phyloP scores from a whole-genome alignment of 306 rosid species.

The Cicer cuneatum region DNA sequence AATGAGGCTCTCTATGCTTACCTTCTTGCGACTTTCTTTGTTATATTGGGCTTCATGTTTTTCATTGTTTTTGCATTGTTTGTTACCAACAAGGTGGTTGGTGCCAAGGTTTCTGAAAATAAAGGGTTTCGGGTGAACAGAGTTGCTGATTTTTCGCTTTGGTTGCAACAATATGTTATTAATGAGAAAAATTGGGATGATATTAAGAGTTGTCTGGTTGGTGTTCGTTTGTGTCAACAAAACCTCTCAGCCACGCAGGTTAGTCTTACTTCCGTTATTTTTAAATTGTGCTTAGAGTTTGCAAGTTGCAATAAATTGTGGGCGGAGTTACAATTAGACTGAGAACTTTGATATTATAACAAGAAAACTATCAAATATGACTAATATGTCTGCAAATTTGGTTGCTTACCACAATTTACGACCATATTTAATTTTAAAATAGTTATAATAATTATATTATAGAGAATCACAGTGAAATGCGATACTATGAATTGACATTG shows the following conservation, averaged over 20 bases:
- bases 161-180: conserved; percentile 66
- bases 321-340: too few relatives aligned
- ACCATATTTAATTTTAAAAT: too few relatives aligned
- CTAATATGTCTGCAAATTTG: too few relatives aligned
- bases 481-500: background rate
- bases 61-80: conserved; percentile 63
- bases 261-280: background rate
- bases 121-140: conserved; percentile 51
- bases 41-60: conserved; percentile 53
- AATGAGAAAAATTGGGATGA: conserved; percentile 59
- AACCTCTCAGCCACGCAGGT: conserved; percentile 20
- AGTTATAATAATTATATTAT: too few relatives aligned
- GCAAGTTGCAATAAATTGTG: background rate
- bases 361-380: too few relatives aligned
- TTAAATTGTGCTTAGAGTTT: background rate
- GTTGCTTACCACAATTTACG: too few relatives aligned
- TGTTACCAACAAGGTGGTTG: conserved; percentile 58
- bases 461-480: too few relatives aligned
- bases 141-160: conserved; percentile 60
- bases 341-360: too few relatives aligned
- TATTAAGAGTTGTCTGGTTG: conserved; percentile 60
- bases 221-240: conserved; percentile 48
- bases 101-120: conserved; percentile 43
- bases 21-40: conserved; percentile 49
- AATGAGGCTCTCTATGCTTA: conserved; percentile 58